A percentile compares a stretch with the other conserved stretches of the same genome.
Conservation (phyloP, 2,329 filamentous ascomycete species). For the Kalaharituber pfeilii region DNA sequence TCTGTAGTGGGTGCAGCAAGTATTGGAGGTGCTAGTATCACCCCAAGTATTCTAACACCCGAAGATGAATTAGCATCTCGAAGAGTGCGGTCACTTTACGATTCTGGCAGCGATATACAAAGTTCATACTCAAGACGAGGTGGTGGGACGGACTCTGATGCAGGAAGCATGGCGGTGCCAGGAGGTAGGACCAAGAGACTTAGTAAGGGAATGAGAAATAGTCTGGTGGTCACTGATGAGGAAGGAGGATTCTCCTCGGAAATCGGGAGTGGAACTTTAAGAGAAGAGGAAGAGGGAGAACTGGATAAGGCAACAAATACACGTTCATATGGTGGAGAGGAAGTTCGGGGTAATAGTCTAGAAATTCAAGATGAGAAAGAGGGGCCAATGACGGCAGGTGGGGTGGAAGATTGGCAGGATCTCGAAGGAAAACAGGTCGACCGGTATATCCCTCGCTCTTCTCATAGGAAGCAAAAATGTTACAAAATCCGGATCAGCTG, state of each 20-base stretch:
- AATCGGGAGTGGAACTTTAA: slow-evolving; percentile 9
- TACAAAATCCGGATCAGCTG: neutral
- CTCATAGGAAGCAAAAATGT: neutral
- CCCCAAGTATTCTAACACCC: slow-evolving; percentile 16
- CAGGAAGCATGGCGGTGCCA: slow-evolving; percentile 6
- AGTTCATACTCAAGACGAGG: slow-evolving; percentile 20
- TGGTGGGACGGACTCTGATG: slow-evolving; percentile 15
- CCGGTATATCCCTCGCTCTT: slow-evolving; percentile 22
- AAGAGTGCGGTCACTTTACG: slow-evolving; percentile 22
- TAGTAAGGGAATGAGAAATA: slow-evolving; percentile 13
- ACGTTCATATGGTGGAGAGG: slow-evolving; percentile 1
- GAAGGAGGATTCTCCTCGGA: slow-evolving; percentile 6
- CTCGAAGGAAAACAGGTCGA: slow-evolving; percentile 44
- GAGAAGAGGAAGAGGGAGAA: slow-evolving; percentile 10
- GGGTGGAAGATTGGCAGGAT: slow-evolving; percentile 49
- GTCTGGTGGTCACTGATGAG: slow-evolving; percentile 6
- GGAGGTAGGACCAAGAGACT: slow-evolving; percentile 9
- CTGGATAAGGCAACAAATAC: neutral
- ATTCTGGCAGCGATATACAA: slow-evolving; percentile 19
- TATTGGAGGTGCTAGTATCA: slow-evolving; percentile 10
- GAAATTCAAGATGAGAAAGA: slow-evolving; percentile 20
- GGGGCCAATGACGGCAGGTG: slow-evolving; percentile 39
- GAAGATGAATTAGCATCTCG: slow-evolving; percentile 21
- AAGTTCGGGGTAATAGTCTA: slow-evolving; percentile 9
- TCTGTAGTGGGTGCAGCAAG: slow-evolving; percentile 1